These are phyloP conservation scores for Claviceps monticola DNA, from an alignment of 2,329 filamentous ascomycete species.

Conservation along the genomic window DNA sequence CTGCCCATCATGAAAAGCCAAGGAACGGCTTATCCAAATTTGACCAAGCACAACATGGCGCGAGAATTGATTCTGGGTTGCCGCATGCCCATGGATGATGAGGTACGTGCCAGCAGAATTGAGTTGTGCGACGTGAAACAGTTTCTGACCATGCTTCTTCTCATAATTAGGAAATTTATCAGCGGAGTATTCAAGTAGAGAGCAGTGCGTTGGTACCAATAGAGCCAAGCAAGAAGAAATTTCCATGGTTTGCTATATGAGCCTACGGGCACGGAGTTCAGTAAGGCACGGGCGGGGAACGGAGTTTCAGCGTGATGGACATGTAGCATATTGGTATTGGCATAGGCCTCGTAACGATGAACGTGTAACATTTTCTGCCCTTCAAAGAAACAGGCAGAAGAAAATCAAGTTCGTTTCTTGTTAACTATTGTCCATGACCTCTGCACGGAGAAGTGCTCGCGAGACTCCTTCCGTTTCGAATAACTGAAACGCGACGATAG, in stretches of 20 bases:
- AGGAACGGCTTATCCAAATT: slow-evolving; percentile 62
- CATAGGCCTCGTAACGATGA: background rate
- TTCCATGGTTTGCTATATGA: slow-evolving; percentile 49
- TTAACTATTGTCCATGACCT: too few relatives aligned
- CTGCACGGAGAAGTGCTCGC: too few relatives aligned
- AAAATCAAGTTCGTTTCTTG: too few relatives aligned
- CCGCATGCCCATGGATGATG: slow-evolving; percentile 71
- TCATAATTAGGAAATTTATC: slow-evolving; percentile 44
- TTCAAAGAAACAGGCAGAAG: too few relatives aligned
- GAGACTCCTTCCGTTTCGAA: too few relatives aligned
- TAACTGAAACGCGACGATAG: too few relatives aligned
- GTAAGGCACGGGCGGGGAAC: slow-evolving; percentile 5
- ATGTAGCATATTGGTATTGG: background rate
- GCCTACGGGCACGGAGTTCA: slow-evolving; percentile 14
- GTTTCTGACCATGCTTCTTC: background rate
- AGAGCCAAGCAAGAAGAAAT: slow-evolving; percentile 48
- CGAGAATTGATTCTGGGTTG: slow-evolving; percentile 69
- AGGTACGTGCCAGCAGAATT: slow-evolving; percentile 44
- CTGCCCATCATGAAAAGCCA: slow-evolving; percentile 87
- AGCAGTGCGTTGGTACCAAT: slow-evolving; percentile 28
- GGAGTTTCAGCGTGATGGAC: slow-evolving; percentile 2
- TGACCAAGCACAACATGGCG: slow-evolving; percentile 55
- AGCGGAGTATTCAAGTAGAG: slow-evolving; percentile 46
- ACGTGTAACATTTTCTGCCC: background rate
- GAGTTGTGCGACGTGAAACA: background rate